Conservation (phyloP, 2,329 filamentous ascomycete genomes). For the Penicillium vulpinum region DNA sequence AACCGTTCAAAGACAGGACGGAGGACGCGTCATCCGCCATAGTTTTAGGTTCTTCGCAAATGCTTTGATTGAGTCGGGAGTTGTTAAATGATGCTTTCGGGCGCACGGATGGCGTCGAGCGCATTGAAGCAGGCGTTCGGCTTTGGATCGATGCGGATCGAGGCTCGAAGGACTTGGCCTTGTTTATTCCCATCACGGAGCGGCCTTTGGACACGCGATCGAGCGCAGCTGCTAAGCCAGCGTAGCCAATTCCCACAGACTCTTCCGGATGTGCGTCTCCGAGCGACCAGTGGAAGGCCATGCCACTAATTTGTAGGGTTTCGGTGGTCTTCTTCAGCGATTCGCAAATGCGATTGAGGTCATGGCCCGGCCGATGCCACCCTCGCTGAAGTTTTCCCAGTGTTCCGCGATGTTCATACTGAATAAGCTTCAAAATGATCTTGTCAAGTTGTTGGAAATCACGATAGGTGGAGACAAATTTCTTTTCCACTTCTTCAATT, state of each 20-base stretch:
- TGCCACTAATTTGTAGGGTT: slow-evolving; percentile 62
- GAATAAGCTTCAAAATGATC: slow-evolving; percentile 61
- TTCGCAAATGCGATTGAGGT: slow-evolving; percentile 36
- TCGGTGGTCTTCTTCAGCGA: slow-evolving; percentile 61
- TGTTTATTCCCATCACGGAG: slow-evolving; percentile 35
- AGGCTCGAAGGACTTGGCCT: slow-evolving; percentile 24
- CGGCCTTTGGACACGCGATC: slow-evolving; percentile 45
- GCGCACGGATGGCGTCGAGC: slow-evolving; percentile 24
- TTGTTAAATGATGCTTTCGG: slow-evolving; percentile 22
- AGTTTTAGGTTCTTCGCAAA: slow-evolving; percentile 9
- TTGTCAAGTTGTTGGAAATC: slow-evolving; percentile 66
- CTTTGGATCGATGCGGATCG: slow-evolving; percentile 3
- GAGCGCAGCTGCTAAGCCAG: slow-evolving; percentile 64
- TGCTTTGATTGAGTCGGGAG: slow-evolving; percentile 8
- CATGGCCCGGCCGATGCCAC: slow-evolving; percentile 47
- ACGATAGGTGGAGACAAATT: slow-evolving; percentile 60
- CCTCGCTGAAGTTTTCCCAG: slow-evolving; percentile 62
- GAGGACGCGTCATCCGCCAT: slow-evolving; percentile 33
- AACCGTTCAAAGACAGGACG: slow-evolving; percentile 28
- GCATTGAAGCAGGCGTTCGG: not conserved
- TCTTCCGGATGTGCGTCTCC: slow-evolving; percentile 60
- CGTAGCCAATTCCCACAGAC: slow-evolving; percentile 66
- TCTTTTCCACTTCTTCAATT: slow-evolving; percentile 63
- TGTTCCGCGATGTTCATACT: slow-evolving; percentile 62
- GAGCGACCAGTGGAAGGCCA: slow-evolving; percentile 68